Base-by-base conservation (phyloP, 805 yeast species). In the Lachancea sp. region DNA sequence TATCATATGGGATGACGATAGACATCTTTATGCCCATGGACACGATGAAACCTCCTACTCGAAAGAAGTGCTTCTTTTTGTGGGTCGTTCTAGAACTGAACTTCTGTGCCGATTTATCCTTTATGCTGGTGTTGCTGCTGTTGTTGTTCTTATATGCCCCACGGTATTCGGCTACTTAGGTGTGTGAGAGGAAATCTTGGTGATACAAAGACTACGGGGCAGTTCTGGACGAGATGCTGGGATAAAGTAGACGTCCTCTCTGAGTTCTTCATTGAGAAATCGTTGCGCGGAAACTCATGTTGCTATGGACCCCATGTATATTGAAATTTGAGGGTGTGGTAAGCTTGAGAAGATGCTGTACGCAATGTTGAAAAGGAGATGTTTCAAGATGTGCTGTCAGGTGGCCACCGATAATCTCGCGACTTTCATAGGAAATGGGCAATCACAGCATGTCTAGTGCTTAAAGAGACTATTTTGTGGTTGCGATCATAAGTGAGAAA, bases 121-220 rank as follows among this genome's bases (percentile, higher is more conserved):
- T 1, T 91, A 91, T 65, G 82, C 85, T 1, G 98, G 98, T 0
- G 78, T 91, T 25, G 75, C 93, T 0, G 55, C 71, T 22, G 63
- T 75, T 27, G 82, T 85, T 0, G 63, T 75, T 4, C 34, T 66
- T 4, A 58, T 58, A 1, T 65, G 69, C 41, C 66, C 71, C 0
- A 26, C 54, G 4, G 44, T 54, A 1, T 57, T 57, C 42, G 38
- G 32, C 8, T 12, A 41, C 1, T 36, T 55, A 34, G 52, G 50
- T 12, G 38, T 47, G 26, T 47, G 38, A 34, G 9, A 12, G 17
- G 34, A 34, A 32, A n/a, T 16, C 7, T 16, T 9, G 16, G 6
- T 29, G 13, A 29, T 29, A 29, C 13, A 29, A 13, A 12, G 11
- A 13, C 5, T 29, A 29, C 31, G 13, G 13, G 11, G 15, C 15